These are phyloP conservation scores for Blastobotrys peoriensis DNA, from an alignment of 805 yeast species.

Conservation along the genomic window DNA sequence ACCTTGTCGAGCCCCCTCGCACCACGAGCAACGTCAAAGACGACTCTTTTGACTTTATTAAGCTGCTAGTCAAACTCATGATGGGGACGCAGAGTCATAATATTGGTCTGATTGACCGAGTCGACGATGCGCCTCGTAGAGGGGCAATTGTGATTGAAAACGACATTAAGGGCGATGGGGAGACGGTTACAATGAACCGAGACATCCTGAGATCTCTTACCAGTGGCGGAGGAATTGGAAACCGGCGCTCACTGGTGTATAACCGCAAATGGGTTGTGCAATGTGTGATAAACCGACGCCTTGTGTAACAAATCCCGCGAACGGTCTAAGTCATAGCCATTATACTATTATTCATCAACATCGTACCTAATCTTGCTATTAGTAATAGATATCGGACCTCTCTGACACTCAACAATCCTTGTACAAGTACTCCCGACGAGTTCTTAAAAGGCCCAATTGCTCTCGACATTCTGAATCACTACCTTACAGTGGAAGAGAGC, in stretches of 20 bases:
- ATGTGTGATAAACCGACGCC: conserved; percentile 26
- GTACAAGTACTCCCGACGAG: conserved; percentile 20
- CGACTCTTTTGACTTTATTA: background rate
- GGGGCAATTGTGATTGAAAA: conserved; percentile 3
- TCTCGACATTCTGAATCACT: conserved; percentile 30
- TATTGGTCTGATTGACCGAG: conserved; percentile 6
- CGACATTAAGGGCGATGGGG: conserved; percentile 8
- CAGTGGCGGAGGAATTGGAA: background rate
- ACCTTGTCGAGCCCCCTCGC: conserved; percentile 9
- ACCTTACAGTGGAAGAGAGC: conserved; percentile 18
- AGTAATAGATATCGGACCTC: conserved; percentile 24
- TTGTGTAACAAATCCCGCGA: conserved; percentile 15
- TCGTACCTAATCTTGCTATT: background rate
- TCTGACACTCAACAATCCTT: conserved; percentile 30
- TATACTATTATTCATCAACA: no score
- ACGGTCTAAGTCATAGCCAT: no score
- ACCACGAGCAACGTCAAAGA: background rate
- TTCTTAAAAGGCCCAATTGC: conserved; percentile 26
- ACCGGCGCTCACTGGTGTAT: conserved; percentile 9
- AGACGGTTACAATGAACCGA: background rate
- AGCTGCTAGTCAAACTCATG: background rate
- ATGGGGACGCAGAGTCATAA: background rate
- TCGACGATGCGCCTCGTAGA: conserved; percentile 12
- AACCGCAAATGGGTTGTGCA: conserved; percentile 29
- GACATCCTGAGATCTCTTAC: background rate